Percentiles rank a stretch among this genome's conserved stretches.
Evolutionary conservation across 2,329 filamentous ascomycete species (phyloP).

Genomic region (Fusarium sp.): DNA sequence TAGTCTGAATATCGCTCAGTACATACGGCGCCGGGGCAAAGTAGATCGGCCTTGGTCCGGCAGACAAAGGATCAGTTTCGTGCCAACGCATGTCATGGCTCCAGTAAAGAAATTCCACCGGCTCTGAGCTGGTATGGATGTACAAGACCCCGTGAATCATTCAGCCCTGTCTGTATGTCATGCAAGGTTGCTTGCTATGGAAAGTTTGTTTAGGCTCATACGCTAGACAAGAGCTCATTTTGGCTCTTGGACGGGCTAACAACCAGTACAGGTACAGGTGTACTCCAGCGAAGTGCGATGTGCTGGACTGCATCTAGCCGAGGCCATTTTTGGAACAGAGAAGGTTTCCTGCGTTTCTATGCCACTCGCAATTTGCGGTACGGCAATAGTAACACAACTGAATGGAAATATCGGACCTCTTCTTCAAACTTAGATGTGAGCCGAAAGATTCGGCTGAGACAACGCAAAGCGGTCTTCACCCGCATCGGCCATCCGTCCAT

Average conservation of each 20-base stretch:
- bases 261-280: not conserved
- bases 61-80: constrained; percentile 13
- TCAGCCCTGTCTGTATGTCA: constrained; percentile 30
- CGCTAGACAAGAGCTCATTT: constrained; percentile 13
- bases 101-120: constrained; percentile 30
- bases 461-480: constrained; percentile 7
- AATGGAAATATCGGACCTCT: constrained; percentile 8
- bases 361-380: not conserved
- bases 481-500: constrained; percentile 11
- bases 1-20: not conserved
- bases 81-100: constrained; percentile 26
- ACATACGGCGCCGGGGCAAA: not conserved
- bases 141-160: constrained; percentile 18
- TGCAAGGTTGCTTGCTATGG: constrained; percentile 9
- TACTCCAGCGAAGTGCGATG: not conserved
- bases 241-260: not conserved
- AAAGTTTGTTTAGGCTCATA: constrained; percentile 31
- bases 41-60: constrained; percentile 13
- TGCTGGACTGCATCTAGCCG: not conserved
- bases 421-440: not conserved
- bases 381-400: not conserved
- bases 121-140: constrained; percentile 28
- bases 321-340: constrained; percentile 4
- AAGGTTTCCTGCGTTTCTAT: not conserved
- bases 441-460: not conserved